Conservation (phyloP, 805 yeast genomes). For the Candida ulmi region DNA sequence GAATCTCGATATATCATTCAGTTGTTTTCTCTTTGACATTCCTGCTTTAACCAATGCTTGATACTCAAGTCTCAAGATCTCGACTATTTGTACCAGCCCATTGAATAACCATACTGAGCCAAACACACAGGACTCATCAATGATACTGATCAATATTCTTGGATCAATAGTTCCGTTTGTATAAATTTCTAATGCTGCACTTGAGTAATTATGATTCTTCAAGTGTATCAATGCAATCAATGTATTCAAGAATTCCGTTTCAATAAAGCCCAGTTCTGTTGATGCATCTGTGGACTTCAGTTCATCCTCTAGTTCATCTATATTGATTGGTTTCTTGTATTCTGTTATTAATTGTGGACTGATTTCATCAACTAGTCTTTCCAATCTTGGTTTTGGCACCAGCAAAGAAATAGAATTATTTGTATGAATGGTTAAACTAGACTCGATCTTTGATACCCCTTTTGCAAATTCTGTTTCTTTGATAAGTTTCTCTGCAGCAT, state of each 20-base stretch:
- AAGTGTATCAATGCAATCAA: conserved; percentile 28
- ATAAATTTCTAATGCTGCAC: conserved; percentile 25
- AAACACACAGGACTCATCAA: conserved; percentile 8
- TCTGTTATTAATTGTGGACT: background rate
- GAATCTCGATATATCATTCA: conserved; percentile 3
- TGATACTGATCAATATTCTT: conserved; percentile 15
- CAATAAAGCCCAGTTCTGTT: conserved; percentile 31
- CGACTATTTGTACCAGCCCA: conserved; percentile 12
- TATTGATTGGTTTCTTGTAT: background rate
- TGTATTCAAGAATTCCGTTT: conserved; percentile 33
- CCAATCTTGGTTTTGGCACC: conserved; percentile 18
- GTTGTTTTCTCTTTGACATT: conserved; percentile 15
- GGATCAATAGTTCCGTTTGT: conserved; percentile 26
- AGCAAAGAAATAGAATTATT: conserved; percentile 9
- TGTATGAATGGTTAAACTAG: conserved; percentile 8
- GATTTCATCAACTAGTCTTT: conserved; percentile 6
- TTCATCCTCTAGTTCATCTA: conserved; percentile 16
- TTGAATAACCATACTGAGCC: conserved; percentile 19
- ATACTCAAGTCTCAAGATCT: conserved; percentile 1
- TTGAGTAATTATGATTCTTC: conserved; percentile 8
- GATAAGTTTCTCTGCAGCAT: conserved; percentile 3
- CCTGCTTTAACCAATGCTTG: background rate
- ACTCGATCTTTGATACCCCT: conserved; percentile 10
- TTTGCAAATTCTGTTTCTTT: conserved; percentile 16
- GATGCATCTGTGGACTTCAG: conserved; percentile 24